These are phyloP conservation scores for Ceraceosorus bombacis DNA, from an alignment of 1,284 basidiomycete genomes.

Conservation along the genomic window DNA sequence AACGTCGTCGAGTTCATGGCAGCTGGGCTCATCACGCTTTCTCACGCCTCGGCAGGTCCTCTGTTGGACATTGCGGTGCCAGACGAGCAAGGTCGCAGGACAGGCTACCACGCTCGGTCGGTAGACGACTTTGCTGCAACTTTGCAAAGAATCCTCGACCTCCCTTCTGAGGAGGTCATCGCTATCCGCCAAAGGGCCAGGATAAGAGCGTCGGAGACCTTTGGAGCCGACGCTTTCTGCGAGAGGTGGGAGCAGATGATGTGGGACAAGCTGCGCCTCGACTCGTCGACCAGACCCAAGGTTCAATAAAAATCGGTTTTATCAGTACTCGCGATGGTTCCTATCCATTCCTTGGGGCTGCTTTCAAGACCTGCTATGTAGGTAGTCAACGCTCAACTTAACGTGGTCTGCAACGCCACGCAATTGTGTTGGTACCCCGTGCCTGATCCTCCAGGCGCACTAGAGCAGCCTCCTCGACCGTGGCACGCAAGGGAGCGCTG, in stretches of 20 bases:
- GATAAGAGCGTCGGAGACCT: conserved; percentile 17
- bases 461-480: too few species aligned
- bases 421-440: too few species aligned
- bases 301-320: too few species aligned
- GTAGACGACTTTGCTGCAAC: conserved; percentile 64
- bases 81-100: background rate
- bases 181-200: conserved; percentile 59
- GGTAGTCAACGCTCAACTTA: too few species aligned
- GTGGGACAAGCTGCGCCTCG: conserved; percentile 13
- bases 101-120: conserved; percentile 74
- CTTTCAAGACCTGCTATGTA: too few species aligned
- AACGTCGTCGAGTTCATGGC: conserved; percentile 96
- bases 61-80: conserved; percentile 75
- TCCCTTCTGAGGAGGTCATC: conserved; percentile 57
- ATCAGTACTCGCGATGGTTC: too few species aligned
- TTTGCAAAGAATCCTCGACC: conserved; percentile 61
- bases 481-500: too few species aligned
- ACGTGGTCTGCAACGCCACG: too few species aligned
- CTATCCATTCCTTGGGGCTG: too few species aligned
- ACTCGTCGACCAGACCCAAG: too few species aligned
- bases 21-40: conserved; percentile 82
- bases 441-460: too few species aligned
- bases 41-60: conserved; percentile 88
- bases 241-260: conserved; percentile 17
- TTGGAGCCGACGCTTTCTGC: conserved; percentile 23